Evolutionary conservation across 352 stramenopile species (phyloP).

Genomic region (Phytophthora pisi): DNA sequence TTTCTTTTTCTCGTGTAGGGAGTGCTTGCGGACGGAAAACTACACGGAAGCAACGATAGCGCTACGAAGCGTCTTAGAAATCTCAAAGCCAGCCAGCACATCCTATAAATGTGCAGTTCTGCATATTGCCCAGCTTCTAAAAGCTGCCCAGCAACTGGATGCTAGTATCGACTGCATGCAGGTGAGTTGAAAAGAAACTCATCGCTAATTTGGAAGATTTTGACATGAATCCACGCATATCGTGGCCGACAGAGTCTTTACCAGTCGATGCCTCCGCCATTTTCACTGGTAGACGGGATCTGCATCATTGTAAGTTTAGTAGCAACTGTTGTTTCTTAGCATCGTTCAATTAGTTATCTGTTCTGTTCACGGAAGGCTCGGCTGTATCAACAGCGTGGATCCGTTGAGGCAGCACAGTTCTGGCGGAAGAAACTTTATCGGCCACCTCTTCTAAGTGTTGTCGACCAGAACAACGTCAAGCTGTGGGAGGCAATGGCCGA

Average conservation of each 20-base stretch:
- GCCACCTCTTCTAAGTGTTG: background rate
- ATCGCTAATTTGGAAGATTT: background rate
- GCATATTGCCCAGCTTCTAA: slow-evolving; percentile 50
- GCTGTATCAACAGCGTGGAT: slow-evolving; percentile 42
- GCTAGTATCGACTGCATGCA: slow-evolving; percentile 46
- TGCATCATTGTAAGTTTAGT: slow-evolving; percentile 52
- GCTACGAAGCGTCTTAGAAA: slow-evolving; percentile 49
- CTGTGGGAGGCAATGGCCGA: slow-evolving; percentile 29
- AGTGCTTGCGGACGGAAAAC: slow-evolving; percentile 49
- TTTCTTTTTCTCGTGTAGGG: slow-evolving; percentile 23
- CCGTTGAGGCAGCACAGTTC: slow-evolving; percentile 20
- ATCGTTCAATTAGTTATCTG: background rate
- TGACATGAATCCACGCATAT: background rate
- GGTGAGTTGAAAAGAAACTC: slow-evolving; percentile 14
- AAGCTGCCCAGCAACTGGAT: slow-evolving; percentile 32
- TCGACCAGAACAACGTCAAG: background rate
- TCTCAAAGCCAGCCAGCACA: slow-evolving; percentile 30
- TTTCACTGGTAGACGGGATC: slow-evolving; percentile 42
- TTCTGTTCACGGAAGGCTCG: slow-evolving; percentile 25
- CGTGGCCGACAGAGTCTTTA: slow-evolving; percentile 40
- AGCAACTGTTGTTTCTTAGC: background rate
- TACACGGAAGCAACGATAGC: slow-evolving; percentile 49
- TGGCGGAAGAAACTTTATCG: slow-evolving; percentile 47
- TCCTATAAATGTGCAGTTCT: slow-evolving; percentile 44
- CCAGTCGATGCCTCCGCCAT: slow-evolving; percentile 52